A percentile compares a stretch with the other conserved stretches of the same genome.
Conservation (phyloP, 2,329 filamentous ascomycete genomes). For the Fusarium zealandicum region DNA sequence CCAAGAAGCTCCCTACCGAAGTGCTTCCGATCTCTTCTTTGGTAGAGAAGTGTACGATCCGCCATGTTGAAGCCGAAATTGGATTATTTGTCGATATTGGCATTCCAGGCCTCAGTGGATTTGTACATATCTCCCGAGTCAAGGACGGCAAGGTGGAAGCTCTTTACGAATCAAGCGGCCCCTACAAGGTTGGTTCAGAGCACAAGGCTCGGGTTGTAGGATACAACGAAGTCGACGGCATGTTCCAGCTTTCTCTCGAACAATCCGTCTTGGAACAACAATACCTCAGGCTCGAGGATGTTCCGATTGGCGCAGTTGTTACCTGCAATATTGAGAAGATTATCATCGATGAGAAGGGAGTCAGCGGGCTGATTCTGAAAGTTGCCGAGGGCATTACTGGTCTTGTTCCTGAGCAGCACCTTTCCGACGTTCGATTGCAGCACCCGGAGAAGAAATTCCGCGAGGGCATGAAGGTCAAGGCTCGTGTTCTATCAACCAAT, state of each 20-base stretch:
- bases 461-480: constrained; percentile 83
- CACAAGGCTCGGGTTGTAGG: constrained; percentile 85
- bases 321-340: constrained; percentile 87
- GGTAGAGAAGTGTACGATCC: constrained; percentile 79
- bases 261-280: constrained; percentile 82
- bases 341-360: constrained; percentile 77
- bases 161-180: constrained; percentile 77
- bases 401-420: constrained; percentile 86
- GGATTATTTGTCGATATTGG: constrained; percentile 82
- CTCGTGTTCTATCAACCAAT: constrained; percentile 83
- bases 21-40: constrained; percentile 75
- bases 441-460: constrained; percentile 97
- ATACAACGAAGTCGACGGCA: constrained; percentile 85
- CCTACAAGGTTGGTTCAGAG: constrained; percentile 77
- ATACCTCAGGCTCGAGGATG: constrained; percentile 90
- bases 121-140: constrained; percentile 92
- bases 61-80: constrained; percentile 78
- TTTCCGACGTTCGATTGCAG: constrained; percentile 86
- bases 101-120: constrained; percentile 72
- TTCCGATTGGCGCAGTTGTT: constrained; percentile 80
- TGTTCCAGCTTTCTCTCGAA: constrained; percentile 87
- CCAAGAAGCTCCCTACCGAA: constrained; percentile 60
- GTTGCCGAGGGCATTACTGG: constrained; percentile 87
- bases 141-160: constrained; percentile 89
- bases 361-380: constrained; percentile 82